A percentile compares a stretch with the other conserved stretches of the same genome.
Evolutionary conservation across 805 yeast species (phyloP).

Genomic region (Lachancea waltii): DNA sequence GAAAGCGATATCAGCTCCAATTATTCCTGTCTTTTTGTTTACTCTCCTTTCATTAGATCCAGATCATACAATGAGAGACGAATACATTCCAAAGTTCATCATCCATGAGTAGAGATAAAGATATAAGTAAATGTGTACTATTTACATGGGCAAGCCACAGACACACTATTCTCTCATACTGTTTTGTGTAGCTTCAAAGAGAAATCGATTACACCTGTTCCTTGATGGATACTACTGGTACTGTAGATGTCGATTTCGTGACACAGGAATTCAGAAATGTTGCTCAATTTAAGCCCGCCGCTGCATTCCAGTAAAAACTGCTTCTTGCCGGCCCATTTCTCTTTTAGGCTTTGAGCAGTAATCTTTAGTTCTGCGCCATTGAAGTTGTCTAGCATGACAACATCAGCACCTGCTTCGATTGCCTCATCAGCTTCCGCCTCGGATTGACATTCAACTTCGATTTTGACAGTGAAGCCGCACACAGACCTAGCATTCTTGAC

Average conservation of each 20-base stretch:
- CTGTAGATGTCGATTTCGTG: conserved; percentile 84
- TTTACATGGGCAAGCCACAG: too few relatives aligned
- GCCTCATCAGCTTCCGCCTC: conserved; percentile 90
- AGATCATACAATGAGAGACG: too few relatives aligned
- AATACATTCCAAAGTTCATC: too few relatives aligned
- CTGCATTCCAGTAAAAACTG: conserved; percentile 77
- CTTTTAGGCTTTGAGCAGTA: conserved; percentile 60
- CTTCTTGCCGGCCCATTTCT: conserved; percentile 43
- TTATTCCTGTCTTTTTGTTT: too few relatives aligned
- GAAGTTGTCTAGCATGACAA: conserved; percentile 91
- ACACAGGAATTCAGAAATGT: conserved; percentile 59
- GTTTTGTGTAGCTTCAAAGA: conserved; percentile 79
- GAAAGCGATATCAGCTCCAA: too few relatives aligned
- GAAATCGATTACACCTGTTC: conserved; percentile 76
- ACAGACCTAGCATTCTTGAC: conserved; percentile 68
- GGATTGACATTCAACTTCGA: conserved; percentile 86
- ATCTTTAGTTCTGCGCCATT: conserved; percentile 52
- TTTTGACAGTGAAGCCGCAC: conserved; percentile 83
- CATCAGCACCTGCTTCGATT: conserved; percentile 90
- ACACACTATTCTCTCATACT: conserved; percentile 15
- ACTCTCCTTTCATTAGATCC: too few relatives aligned
- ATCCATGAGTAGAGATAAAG: too few relatives aligned
- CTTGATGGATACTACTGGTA: conserved; percentile 89
- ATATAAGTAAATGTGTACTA: too few relatives aligned
- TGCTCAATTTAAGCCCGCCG: conserved; percentile 77